Conservation (phyloP, 192 early-diverging fungal genomes). For the Diversispora epigaea region DNA sequence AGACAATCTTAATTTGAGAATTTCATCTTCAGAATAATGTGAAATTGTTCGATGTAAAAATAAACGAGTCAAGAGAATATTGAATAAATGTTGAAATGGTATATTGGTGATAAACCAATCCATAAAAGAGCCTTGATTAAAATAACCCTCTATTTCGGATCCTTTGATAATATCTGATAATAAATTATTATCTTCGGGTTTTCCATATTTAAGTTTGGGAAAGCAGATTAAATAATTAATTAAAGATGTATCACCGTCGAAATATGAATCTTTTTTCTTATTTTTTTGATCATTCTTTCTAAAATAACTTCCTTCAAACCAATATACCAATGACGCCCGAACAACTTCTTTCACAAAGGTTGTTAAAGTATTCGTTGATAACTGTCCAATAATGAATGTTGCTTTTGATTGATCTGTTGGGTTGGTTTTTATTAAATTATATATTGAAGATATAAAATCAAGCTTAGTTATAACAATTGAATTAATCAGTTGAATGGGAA, state of each 20-base stretch:
- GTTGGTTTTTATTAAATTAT: background rate
- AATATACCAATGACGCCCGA: background rate
- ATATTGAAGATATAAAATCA: slow-evolving; percentile 18
- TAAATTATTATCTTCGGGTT: slow-evolving; percentile 5
- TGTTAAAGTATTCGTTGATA: background rate
- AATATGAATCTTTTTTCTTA: background rate
- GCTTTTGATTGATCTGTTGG: slow-evolving; percentile 8
- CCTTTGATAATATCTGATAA: slow-evolving; percentile 4
- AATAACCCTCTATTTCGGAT: background rate
- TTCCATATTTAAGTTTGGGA: background rate
- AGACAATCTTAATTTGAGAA: background rate
- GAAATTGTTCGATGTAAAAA: background rate
- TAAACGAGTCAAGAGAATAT: background rate
- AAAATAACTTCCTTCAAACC: slow-evolving; percentile 23
- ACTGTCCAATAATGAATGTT: background rate
- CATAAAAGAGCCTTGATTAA: background rate
- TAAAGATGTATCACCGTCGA: background rate
- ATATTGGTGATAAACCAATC: slow-evolving; percentile 28
- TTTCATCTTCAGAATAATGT: background rate
- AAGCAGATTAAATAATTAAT: slow-evolving; percentile 6
- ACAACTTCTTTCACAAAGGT: slow-evolving; percentile 13
- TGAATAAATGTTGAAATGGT: slow-evolving; percentile 13
- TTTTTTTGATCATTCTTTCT: background rate
- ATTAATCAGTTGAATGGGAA: background rate
- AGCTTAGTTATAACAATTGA: background rate